These are phyloP conservation scores for Cicer pinnatifidum DNA, from an alignment of 306 rosid genomes.

Conservation along the genomic window DNA sequence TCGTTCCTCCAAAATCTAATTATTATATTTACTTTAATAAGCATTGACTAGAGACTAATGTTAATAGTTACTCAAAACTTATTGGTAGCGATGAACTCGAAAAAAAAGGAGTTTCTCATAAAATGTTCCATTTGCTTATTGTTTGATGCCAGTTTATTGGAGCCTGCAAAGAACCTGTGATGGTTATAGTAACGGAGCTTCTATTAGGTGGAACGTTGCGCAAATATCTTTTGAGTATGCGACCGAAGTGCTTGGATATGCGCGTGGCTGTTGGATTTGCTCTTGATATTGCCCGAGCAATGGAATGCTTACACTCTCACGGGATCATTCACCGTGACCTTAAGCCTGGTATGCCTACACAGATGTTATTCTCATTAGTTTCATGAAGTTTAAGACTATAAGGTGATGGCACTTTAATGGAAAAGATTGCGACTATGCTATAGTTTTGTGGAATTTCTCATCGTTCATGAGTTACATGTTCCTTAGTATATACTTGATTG, in stretches of 20 bases:
- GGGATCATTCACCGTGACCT: constrained; percentile 97
- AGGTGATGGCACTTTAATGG: constrained; percentile 5
- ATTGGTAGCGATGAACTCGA: constrained; percentile 15
- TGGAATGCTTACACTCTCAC: constrained; percentile 89
- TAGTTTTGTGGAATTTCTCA: constrained; percentile 16
- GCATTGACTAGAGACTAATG: constrained; percentile 32
- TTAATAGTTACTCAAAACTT: constrained; percentile 17
- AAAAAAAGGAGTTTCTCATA: constrained; percentile 36
- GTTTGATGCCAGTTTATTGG: constrained; percentile 78
- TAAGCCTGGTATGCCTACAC: constrained; percentile 73
- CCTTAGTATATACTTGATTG: constrained; percentile 20
- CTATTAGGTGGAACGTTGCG: constrained; percentile 90
- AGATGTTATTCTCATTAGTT: constrained; percentile 23
- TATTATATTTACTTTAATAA: constrained; percentile 24
- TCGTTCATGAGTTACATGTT: neutral
- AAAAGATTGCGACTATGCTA: neutral
- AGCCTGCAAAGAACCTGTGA: constrained; percentile 93
- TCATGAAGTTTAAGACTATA: constrained; percentile 8
- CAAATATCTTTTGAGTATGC: constrained; percentile 71
- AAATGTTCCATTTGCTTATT: constrained; percentile 33
- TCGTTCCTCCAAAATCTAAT: constrained; percentile 2
- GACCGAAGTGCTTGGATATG: constrained; percentile 77
- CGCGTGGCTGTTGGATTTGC: constrained; percentile 76
- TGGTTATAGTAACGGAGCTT: constrained; percentile 96
- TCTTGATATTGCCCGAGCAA: constrained; percentile 85